Percentiles rank a stretch among this genome's conserved stretches.
phyloP scores from a whole-genome alignment of 306 rosid species.

The Cucurbita argyrosperma region DNA sequence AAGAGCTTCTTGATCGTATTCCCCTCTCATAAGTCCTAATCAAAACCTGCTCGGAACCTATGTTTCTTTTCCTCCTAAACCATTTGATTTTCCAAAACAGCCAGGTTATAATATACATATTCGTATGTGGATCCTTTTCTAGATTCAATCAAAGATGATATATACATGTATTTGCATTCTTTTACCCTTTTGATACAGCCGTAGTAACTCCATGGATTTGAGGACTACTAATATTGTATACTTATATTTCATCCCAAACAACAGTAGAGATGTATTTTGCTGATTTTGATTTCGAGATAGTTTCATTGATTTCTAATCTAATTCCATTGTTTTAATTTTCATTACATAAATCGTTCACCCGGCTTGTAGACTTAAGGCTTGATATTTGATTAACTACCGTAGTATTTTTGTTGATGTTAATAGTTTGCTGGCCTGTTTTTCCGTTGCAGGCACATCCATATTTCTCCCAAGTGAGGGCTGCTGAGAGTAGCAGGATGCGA shows the following conservation, averaged over 20 bases:
- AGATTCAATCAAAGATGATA: background rate
- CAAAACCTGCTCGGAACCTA: background rate
- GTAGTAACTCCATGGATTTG: background rate
- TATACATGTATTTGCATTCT: background rate
- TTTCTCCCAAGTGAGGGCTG: slow-evolving; percentile 36
- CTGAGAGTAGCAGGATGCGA: slow-evolving; percentile 26
- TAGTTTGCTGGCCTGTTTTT: background rate
- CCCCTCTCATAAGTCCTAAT: background rate
- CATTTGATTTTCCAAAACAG: background rate
- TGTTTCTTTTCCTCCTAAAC: background rate
- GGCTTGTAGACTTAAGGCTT: background rate
- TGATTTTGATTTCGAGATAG: background rate
- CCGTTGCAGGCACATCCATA: slow-evolving; percentile 34
- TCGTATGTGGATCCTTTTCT: background rate
- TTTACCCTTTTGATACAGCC: background rate
- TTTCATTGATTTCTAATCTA: background rate
- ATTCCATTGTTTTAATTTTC: background rate
- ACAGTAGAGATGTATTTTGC: background rate
- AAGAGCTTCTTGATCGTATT: background rate
- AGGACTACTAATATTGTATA: background rate
- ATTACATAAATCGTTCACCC: background rate
- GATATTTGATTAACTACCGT: background rate
- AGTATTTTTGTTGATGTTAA: background rate
- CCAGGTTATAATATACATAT: background rate
- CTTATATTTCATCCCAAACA: background rate